A percentile compares a stretch with the other conserved stretches of the same genome.
phyloP scores from a whole-genome alignment of 2,329 filamentous ascomycete genomes.

The Sclerotinia glacialis region DNA sequence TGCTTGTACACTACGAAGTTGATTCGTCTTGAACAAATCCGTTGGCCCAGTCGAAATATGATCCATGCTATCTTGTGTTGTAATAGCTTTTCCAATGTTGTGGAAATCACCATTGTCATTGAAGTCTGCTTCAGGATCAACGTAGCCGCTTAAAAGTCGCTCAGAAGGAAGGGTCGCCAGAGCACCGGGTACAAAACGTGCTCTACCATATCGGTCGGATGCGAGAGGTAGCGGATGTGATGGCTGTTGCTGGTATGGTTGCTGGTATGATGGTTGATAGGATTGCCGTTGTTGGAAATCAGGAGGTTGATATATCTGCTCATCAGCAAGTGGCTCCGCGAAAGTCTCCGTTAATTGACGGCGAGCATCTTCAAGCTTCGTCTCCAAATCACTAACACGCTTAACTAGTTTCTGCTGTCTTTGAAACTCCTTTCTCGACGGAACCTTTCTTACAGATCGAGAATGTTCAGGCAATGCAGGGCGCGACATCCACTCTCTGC shows the following conservation, averaged over 20 bases:
- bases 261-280: slow-evolving; percentile 12
- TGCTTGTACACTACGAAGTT: neutral
- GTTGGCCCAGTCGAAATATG: neutral
- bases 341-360: slow-evolving; percentile 52
- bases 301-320: slow-evolving; percentile 25
- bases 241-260: slow-evolving; percentile 21
- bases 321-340: slow-evolving; percentile 40
- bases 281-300: neutral
- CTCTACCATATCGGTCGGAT: slow-evolving; percentile 36
- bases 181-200: slow-evolving; percentile 44
- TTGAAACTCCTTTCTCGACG: slow-evolving; percentile 55
- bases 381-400: slow-evolving; percentile 59
- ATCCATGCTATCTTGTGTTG: slow-evolving; percentile 17
- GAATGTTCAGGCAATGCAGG: slow-evolving; percentile 3
- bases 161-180: slow-evolving; percentile 48
- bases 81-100: slow-evolving; percentile 22
- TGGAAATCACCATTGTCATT: slow-evolving; percentile 16
- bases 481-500: slow-evolving; percentile 15
- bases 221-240: neutral
- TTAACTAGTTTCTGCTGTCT: slow-evolving; percentile 57
- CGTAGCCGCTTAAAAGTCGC: slow-evolving; percentile 42
- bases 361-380: slow-evolving; percentile 54
- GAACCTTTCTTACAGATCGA: slow-evolving; percentile 42
- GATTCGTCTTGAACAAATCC: slow-evolving; percentile 8
- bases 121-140: slow-evolving; percentile 26